Conservation (phyloP, 352 stramenopile genomes). For the Phytophthora multivora region DNA sequence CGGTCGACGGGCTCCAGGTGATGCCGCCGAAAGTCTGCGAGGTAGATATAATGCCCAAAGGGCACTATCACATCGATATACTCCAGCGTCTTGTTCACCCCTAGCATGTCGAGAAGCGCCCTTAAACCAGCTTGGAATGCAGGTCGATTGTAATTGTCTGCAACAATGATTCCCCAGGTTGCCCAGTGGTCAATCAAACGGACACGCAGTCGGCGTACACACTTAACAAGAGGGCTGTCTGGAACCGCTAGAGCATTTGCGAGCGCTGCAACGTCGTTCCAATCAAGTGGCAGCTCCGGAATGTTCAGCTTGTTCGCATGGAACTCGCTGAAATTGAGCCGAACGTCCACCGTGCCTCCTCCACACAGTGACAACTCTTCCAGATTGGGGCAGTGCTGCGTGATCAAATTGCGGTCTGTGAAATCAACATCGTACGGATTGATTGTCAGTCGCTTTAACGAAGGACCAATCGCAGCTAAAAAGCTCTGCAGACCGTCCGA, state of each 20-base stretch:
- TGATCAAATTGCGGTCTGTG: constrained; percentile 1
- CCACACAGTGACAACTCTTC: constrained; percentile 13
- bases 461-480: neutral
- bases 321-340: constrained; percentile 18
- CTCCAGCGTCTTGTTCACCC: constrained; percentile 10
- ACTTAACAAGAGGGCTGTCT: constrained; percentile 9
- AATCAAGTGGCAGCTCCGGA: constrained; percentile 8
- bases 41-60: constrained; percentile 14
- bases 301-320: constrained; percentile 4
- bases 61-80: constrained; percentile 23
- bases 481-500: constrained; percentile 1
- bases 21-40: constrained; percentile 11
- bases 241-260: neutral
- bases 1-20: constrained; percentile 13
- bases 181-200: constrained; percentile 14
- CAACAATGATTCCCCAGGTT: constrained; percentile 15
- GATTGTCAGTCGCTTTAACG: neutral
- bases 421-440: too few relatives aligned
- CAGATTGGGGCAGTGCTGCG: constrained; percentile 12
- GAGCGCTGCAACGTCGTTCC: constrained; percentile 1
- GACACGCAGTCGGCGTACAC: constrained; percentile 19
- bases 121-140: constrained; percentile 14
- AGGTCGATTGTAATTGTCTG: constrained; percentile 9
- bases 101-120: constrained; percentile 15
- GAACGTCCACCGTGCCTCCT: constrained; percentile 3